phyloP scores from a whole-genome alignment of 768 basidiomycete genomes.

The Terana coerulea region DNA sequence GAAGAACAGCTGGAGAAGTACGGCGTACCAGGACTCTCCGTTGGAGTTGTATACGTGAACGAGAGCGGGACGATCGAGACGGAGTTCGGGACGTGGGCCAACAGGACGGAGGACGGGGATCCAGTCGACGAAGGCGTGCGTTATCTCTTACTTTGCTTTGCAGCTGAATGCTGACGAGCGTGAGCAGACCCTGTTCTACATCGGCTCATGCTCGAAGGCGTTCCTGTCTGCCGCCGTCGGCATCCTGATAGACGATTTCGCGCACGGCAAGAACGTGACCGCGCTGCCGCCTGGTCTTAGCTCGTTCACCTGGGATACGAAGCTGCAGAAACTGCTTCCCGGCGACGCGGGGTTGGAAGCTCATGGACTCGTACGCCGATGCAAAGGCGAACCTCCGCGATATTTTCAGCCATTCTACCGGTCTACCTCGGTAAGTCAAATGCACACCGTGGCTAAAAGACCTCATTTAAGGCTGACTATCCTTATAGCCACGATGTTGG shows the following conservation, averaged over 20 bases:
- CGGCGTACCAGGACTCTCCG: no score
- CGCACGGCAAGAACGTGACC: slow-evolving; percentile 22
- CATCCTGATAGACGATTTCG: slow-evolving; percentile 29
- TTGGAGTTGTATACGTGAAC: no score
- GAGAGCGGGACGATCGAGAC: no score
- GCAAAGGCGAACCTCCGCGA: slow-evolving; percentile 34
- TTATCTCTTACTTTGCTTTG: no score
- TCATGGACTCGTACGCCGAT: slow-evolving; percentile 38
- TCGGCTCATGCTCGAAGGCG: slow-evolving; percentile 30
- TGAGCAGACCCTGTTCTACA: slow-evolving; percentile 27
- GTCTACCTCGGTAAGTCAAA: slow-evolving; percentile 32
- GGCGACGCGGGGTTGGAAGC: slow-evolving; percentile 39
- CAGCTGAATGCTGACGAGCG: no score
- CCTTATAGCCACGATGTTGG: slow-evolving; percentile 8
- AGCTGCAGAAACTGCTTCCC: slow-evolving; percentile 32
- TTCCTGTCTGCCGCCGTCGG: slow-evolving; percentile 25
- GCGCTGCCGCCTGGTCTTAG: slow-evolving; percentile 18
- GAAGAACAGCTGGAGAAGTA: no score
- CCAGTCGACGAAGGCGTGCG: no score
- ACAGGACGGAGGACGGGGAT: no score
- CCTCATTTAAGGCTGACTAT: not conserved
- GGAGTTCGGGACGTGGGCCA: no score
- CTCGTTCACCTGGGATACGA: slow-evolving; percentile 25
- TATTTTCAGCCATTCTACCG: slow-evolving; percentile 37
- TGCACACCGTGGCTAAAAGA: not conserved